Conservation (phyloP, 495 filamentous ascomycete species). For the Hyaloscypha finlandica region DNA sequence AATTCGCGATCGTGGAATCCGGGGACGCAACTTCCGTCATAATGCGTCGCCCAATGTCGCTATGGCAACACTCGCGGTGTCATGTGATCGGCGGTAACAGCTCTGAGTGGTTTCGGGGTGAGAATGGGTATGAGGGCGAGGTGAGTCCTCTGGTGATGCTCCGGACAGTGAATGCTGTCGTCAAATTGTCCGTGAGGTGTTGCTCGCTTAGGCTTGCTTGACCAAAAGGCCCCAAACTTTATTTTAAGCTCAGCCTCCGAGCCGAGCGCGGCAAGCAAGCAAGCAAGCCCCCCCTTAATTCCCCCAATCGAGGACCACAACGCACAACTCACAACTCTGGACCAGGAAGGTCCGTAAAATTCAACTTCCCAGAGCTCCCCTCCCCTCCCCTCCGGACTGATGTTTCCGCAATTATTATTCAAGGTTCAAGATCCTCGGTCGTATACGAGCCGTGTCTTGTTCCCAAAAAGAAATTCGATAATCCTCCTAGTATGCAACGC, state of each 20-base stretch:
- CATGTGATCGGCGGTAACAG: not conserved
- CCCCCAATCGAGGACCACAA: too few species aligned
- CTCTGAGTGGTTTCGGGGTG: not conserved
- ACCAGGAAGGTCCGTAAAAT: too few species aligned
- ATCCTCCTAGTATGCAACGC: not conserved
- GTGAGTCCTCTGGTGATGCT: too few species aligned
- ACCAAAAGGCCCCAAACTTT: too few species aligned
- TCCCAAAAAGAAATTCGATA: not conserved
- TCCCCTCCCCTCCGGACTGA: too few species aligned
- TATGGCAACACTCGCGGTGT: not conserved
- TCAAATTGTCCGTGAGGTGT: too few species aligned
- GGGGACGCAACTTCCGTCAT: constrained; percentile 24
- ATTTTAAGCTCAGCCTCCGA: too few species aligned
- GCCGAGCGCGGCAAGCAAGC: too few species aligned
- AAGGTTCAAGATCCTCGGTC: not conserved
- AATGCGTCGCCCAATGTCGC: not conserved
- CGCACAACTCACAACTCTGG: too few species aligned
- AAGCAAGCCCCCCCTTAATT: too few species aligned
- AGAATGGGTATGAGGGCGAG: not conserved
- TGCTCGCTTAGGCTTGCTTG: too few species aligned
- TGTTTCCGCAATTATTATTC: not conserved
- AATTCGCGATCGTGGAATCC: constrained; percentile 26
- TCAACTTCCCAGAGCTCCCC: too few species aligned
- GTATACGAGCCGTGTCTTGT: not conserved
- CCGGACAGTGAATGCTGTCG: not conserved